These are phyloP conservation scores for Pythium aristosporum DNA, from an alignment of 352 stramenopile genomes.

Conservation along the genomic window DNA sequence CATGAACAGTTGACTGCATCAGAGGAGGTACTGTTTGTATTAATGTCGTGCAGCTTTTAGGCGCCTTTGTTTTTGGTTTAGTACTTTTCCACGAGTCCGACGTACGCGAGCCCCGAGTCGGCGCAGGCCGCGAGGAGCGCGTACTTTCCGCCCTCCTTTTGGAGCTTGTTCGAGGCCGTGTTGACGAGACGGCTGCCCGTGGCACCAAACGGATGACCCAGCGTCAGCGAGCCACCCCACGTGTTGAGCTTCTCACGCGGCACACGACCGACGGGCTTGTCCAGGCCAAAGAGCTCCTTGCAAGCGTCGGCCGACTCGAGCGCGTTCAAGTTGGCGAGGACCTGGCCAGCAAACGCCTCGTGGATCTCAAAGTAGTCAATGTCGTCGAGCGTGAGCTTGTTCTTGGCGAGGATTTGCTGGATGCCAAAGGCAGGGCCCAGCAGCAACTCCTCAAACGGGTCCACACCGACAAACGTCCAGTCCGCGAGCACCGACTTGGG, in stretches of 20 bases:
- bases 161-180: slow-evolving; percentile 96
- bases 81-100: slow-evolving; percentile 92
- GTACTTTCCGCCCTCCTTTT: slow-evolving; percentile 95
- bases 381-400: slow-evolving; percentile 91
- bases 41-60: slow-evolving; percentile 4
- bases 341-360: slow-evolving; percentile 98
- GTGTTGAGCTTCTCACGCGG: slow-evolving; percentile 96
- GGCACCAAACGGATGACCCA: slow-evolving; percentile 98
- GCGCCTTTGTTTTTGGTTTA: slow-evolving; percentile 22
- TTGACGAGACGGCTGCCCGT: slow-evolving; percentile 96
- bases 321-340: slow-evolving; percentile 96
- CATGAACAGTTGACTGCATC: background rate
- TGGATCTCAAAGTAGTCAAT: slow-evolving; percentile 99
- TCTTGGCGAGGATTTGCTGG: slow-evolving; percentile 75
- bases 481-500: slow-evolving; percentile 94
- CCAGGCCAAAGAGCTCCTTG: slow-evolving; percentile 92
- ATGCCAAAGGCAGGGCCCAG: slow-evolving; percentile 96
- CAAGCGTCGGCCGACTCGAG: slow-evolving; percentile 94
- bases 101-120: slow-evolving; percentile 96
- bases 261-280: slow-evolving; percentile 90
- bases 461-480: slow-evolving; percentile 96
- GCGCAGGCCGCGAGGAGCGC: slow-evolving; percentile 96
- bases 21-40: slow-evolving; percentile 11
- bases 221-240: slow-evolving; percentile 94
- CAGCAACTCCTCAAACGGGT: slow-evolving; percentile 95